A percentile compares a stretch with the other conserved stretches of the same genome.
These are phyloP conservation scores for Cotoneaster glaucophyllus DNA, from an alignment of 306 rosid genomes.

Conservation along the genomic window DNA sequence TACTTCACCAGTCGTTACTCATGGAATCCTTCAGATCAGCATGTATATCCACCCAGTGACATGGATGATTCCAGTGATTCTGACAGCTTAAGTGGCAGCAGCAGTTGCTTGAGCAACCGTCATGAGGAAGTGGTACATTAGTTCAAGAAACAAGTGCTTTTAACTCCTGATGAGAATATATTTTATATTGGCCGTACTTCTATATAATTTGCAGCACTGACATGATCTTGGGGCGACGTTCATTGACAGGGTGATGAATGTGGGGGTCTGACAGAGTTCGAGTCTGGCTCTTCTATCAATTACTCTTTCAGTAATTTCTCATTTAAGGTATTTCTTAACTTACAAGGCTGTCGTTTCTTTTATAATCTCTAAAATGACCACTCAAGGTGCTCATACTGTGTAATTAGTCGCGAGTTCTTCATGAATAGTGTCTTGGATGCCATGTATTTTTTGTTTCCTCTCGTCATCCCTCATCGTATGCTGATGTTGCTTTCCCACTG, in stretches of 20 bases:
- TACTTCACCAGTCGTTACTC: conserved; percentile 89
- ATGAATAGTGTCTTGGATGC: not conserved
- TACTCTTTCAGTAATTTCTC: conserved; percentile 98
- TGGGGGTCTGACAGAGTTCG: conserved; percentile 88
- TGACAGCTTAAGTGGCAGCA: conserved; percentile 91
- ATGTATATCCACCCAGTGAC: conserved; percentile 61
- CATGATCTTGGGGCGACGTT: conserved; percentile 20
- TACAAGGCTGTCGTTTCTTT: not conserved
- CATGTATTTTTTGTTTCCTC: not conserved
- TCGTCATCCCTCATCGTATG: not conserved
- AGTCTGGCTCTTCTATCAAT: conserved; percentile 69
- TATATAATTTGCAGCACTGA: conserved; percentile 21
- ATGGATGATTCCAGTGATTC: conserved; percentile 85
- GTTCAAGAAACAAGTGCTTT: conserved; percentile 4
- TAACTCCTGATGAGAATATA: not conserved
- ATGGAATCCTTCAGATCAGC: conserved; percentile 74
- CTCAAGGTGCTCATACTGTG: not conserved
- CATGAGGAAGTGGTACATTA: conserved; percentile 90
- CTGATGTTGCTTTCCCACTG: not conserved
- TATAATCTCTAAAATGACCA: conserved; percentile 1
- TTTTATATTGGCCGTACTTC: not conserved
- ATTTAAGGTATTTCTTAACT: conserved; percentile 60
- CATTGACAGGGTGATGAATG: conserved; percentile 81
- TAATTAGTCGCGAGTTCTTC: not conserved
- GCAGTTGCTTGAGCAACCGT: conserved; percentile 80